Percentiles rank a stretch among this genome's conserved stretches.
phyloP scores from a whole-genome alignment of 495 filamentous ascomycete species.

The Neurospora sp. region DNA sequence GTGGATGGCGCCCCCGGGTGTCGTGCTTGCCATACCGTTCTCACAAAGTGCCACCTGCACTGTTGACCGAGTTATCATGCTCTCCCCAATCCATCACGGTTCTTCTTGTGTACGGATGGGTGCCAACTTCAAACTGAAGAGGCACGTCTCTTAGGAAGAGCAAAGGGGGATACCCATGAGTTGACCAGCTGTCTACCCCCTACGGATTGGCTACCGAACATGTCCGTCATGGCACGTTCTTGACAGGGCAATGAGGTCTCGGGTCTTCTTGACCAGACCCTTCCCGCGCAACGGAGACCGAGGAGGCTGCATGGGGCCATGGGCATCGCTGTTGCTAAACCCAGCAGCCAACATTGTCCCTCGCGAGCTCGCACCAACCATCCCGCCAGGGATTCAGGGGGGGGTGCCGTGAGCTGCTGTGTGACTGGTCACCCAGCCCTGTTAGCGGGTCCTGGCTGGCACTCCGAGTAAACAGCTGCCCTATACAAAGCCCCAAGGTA shows the following conservation, averaged over 20 bases:
- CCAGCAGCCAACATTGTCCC: neutral
- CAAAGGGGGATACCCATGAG: neutral
- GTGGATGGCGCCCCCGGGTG: neutral
- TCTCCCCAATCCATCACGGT: neutral
- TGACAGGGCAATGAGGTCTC: neutral
- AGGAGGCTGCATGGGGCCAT: neutral
- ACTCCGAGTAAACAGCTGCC: neutral
- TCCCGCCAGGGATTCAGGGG: neutral
- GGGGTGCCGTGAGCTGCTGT: slow-evolving; percentile 5
- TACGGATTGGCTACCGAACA: neutral
- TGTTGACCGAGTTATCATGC: neutral
- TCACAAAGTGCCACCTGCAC: neutral
- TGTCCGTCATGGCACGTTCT: neutral
- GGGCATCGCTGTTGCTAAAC: neutral
- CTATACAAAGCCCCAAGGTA: neutral
- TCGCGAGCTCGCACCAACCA: slow-evolving; percentile 12
- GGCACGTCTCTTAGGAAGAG: neutral
- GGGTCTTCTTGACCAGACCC: neutral
- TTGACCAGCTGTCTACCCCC: neutral
- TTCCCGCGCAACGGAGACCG: neutral
- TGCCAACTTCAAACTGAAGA: neutral
- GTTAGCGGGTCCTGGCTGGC: slow-evolving; percentile 7
- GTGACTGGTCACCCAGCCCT: slow-evolving; percentile 18
- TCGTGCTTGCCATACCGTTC: neutral
- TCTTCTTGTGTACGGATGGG: neutral